These are phyloP conservation scores for Phylloporus rhodoxanthus DNA, from an alignment of 768 basidiomycete species.

Conservation along the genomic window DNA sequence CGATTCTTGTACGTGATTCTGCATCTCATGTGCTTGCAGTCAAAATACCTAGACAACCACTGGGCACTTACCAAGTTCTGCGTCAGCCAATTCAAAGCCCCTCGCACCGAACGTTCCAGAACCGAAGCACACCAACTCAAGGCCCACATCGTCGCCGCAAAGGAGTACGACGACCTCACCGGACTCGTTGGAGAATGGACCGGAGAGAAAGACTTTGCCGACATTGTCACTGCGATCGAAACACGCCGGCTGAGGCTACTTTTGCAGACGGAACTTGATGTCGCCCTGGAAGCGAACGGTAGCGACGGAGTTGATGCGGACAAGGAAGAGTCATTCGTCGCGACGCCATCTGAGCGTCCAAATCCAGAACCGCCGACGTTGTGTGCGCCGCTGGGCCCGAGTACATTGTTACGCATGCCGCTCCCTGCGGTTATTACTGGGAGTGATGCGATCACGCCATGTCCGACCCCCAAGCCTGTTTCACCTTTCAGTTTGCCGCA, in stretches of 20 bases:
- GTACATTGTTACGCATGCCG: slow-evolving; percentile 32
- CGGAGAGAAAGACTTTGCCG: slow-evolving; percentile 56
- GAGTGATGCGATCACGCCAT: slow-evolving; percentile 43
- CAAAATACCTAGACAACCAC: slow-evolving; percentile 69
- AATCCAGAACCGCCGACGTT: slow-evolving; percentile 55
- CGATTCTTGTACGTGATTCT: neutral
- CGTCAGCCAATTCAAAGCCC: slow-evolving; percentile 71
- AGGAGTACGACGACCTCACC: slow-evolving; percentile 51
- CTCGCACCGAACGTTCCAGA: slow-evolving; percentile 51
- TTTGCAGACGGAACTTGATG: neutral
- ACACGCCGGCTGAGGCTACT: slow-evolving; percentile 21
- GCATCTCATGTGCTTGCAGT: slow-evolving; percentile 35
- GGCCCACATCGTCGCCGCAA: slow-evolving; percentile 52
- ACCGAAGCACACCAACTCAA: slow-evolving; percentile 52
- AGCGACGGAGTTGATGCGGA: neutral
- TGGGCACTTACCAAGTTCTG: slow-evolving; percentile 89
- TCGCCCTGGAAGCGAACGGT: neutral
- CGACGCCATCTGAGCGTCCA: slow-evolving; percentile 47
- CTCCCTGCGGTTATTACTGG: slow-evolving; percentile 38
- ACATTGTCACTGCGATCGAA: slow-evolving; percentile 46
- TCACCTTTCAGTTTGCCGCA: slow-evolving; percentile 8
- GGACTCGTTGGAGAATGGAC: slow-evolving; percentile 49
- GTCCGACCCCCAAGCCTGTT: slow-evolving; percentile 29
- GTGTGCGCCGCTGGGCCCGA: slow-evolving; percentile 39
- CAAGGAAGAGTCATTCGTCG: slow-evolving; percentile 28